These are phyloP conservation scores for Microthlaspi erraticum DNA, from an alignment of 345 rosid species.

Conservation along the genomic window DNA sequence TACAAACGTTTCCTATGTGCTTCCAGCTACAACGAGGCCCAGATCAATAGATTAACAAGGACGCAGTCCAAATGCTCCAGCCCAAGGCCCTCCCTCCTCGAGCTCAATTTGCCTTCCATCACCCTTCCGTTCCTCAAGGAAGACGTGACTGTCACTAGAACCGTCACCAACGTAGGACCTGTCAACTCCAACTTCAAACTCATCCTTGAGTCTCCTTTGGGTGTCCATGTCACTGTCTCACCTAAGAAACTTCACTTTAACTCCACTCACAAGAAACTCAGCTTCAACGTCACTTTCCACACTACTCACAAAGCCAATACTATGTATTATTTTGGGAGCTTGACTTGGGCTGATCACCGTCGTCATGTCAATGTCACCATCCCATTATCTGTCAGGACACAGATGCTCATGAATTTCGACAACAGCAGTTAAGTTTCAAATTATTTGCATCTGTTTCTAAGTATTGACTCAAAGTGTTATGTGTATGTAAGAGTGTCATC, in stretches of 20 bases:
- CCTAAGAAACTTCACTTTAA: slow-evolving; percentile 40
- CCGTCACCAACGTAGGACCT: slow-evolving; percentile 56
- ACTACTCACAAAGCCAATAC: slow-evolving; percentile 43
- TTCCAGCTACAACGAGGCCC: slow-evolving; percentile 46
- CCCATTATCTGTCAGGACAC: slow-evolving; percentile 55
- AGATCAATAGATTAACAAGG: too few relatives aligned
- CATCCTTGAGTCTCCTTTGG: slow-evolving; percentile 41
- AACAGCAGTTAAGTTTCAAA: slow-evolving; percentile 12
- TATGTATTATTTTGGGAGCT: slow-evolving; percentile 52
- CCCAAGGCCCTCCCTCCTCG: slow-evolving; percentile 28
- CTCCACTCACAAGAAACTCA: slow-evolving; percentile 29
- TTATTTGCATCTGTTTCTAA: not conserved
- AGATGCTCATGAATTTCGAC: slow-evolving; percentile 31
- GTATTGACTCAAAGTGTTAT: not conserved
- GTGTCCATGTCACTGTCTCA: slow-evolving; percentile 29
- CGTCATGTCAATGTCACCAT: slow-evolving; percentile 48
- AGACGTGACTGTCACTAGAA: slow-evolving; percentile 41
- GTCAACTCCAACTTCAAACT: slow-evolving; percentile 40
- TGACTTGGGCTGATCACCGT: slow-evolving; percentile 46
- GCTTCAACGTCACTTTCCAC: slow-evolving; percentile 37
- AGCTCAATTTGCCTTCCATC: slow-evolving; percentile 56
- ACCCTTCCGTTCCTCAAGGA: slow-evolving; percentile 34
- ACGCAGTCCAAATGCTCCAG: slow-evolving; percentile 23
- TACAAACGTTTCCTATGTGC: slow-evolving; percentile 55
- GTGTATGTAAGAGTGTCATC: not conserved